Evolutionary conservation across 2,329 filamentous ascomycete species (phyloP).

Genomic region (Colletotrichum destructivum): DNA sequence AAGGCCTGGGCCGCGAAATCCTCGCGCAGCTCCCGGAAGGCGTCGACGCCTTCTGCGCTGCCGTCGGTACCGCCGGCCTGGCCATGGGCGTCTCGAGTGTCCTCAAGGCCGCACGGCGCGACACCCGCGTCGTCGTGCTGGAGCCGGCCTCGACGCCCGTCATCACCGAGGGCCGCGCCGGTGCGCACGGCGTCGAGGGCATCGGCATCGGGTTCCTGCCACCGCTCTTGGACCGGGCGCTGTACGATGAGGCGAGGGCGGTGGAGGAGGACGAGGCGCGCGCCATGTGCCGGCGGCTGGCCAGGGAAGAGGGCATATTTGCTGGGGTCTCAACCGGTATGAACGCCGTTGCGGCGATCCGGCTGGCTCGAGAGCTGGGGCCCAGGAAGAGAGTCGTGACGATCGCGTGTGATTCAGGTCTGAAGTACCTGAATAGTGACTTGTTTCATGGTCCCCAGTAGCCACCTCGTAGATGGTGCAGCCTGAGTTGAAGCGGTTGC

Average conservation of each 20-base stretch:
- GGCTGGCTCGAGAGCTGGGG: conserved; percentile 24
- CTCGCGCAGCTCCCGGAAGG: conserved; percentile 21
- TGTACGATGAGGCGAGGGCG: conserved; percentile 30
- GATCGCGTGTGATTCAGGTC: conserved; percentile 28
- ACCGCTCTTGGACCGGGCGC: background rate
- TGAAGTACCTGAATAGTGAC: conserved; percentile 29
- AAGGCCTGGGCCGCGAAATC: conserved; percentile 20
- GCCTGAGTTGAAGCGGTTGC: background rate
- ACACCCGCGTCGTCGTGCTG: conserved; percentile 15
- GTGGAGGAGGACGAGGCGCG: conserved; percentile 24
- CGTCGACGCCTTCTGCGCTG: conserved; percentile 39
- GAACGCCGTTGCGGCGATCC: conserved; percentile 10
- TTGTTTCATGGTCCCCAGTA: conserved; percentile 40
- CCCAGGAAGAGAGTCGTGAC: conserved; percentile 21
- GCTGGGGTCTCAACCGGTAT: conserved; percentile 16
- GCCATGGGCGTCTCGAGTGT: conserved; percentile 32
- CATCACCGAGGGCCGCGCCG: conserved; percentile 3
- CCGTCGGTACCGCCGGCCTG: conserved; percentile 38
- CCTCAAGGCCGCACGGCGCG: background rate
- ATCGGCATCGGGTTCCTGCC: conserved; percentile 20
- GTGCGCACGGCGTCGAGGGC: conserved; percentile 23
- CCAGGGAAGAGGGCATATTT: conserved; percentile 26
- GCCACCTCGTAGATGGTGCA: background rate
- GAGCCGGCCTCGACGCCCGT: conserved; percentile 23
- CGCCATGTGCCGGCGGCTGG: conserved; percentile 25